Percentiles rank a stretch among this genome's conserved stretches.
These are phyloP conservation scores for Pyronema omphalodes DNA, from an alignment of 495 filamentous ascomycete genomes.

Conservation along the genomic window DNA sequence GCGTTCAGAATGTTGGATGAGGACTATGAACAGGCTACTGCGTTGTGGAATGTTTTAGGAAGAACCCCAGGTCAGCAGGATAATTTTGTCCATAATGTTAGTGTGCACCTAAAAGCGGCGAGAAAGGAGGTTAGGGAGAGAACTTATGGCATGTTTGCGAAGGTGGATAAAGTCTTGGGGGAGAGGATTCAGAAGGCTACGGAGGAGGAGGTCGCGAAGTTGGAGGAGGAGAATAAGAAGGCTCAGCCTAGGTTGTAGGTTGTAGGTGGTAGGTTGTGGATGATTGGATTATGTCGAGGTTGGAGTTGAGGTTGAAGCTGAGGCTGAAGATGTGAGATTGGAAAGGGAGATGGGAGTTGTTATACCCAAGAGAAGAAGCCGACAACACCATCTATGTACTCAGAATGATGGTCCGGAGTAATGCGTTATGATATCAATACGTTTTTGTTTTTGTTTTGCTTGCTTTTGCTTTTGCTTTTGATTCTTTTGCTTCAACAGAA, in stretches of 20 bases:
- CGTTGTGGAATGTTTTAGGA: slow-evolving; percentile 48
- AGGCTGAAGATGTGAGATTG: too few species aligned
- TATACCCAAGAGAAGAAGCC: too few species aligned
- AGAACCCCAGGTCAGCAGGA: slow-evolving; percentile 43
- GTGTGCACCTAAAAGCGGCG: slow-evolving; percentile 34
- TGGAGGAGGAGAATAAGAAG: slow-evolving; percentile 1
- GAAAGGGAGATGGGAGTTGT: too few species aligned
- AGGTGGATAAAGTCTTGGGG: slow-evolving; percentile 31
- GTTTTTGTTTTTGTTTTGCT: too few species aligned
- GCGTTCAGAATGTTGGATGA: slow-evolving; percentile 48
- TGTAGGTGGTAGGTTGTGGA: background rate
- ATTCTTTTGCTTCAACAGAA: too few species aligned
- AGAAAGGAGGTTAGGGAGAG: slow-evolving; percentile 35
- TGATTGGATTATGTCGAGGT: too few species aligned
- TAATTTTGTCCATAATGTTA: slow-evolving; percentile 47
- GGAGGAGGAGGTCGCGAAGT: slow-evolving; percentile 30
- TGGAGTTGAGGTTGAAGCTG: too few species aligned
- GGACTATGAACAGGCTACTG: slow-evolving; percentile 47
- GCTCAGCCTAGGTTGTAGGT: slow-evolving; percentile 4
- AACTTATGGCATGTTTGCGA: slow-evolving; percentile 52
- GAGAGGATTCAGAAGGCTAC: slow-evolving; percentile 28
- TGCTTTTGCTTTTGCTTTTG: too few species aligned
- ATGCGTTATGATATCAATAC: too few species aligned
- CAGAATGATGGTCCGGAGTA: too few species aligned
- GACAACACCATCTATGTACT: too few species aligned